Conservation (phyloP, 164 flowering plant genomes). For the Vitis riparia region DNA sequence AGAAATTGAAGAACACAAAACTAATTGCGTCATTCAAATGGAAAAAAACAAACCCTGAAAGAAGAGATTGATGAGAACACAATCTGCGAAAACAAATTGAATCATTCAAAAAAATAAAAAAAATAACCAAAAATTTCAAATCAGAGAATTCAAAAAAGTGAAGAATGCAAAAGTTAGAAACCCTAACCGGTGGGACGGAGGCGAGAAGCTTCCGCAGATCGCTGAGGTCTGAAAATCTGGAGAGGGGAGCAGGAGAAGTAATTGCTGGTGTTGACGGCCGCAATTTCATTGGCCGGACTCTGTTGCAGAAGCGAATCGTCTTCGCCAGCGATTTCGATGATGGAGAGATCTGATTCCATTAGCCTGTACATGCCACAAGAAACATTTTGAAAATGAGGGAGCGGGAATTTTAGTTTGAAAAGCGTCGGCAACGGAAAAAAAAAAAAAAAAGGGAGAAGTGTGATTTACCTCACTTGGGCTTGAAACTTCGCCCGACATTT, state of each 20-base stretch:
- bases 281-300: conserved; percentile 11
- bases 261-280: conserved; percentile 1
- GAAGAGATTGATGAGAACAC: no score
- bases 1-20: no score
- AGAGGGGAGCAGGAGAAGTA: conserved; percentile 46
- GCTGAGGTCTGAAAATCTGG: conserved; percentile 22
- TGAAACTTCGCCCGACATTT: no score
- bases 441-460: no score
- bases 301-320: conserved; percentile 45
- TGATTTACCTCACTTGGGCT: no score
- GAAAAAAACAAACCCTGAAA: no score
- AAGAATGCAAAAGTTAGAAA: conserved; percentile 6
- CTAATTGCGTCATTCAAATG: no score
- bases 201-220: conserved; percentile 5
- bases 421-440: not conserved
- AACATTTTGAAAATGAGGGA: not conserved
- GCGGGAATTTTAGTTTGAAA: conserved; percentile 1
- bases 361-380: not conserved
- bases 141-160: not conserved
- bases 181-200: conserved; percentile 22
- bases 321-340: conserved; percentile 37
- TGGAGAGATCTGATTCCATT: conserved; percentile 45
- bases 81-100: no score
- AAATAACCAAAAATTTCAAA: not conserved
- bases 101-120: no score